phyloP scores from a whole-genome alignment of 495 filamentous ascomycete species.

The Lepraria neglecta region DNA sequence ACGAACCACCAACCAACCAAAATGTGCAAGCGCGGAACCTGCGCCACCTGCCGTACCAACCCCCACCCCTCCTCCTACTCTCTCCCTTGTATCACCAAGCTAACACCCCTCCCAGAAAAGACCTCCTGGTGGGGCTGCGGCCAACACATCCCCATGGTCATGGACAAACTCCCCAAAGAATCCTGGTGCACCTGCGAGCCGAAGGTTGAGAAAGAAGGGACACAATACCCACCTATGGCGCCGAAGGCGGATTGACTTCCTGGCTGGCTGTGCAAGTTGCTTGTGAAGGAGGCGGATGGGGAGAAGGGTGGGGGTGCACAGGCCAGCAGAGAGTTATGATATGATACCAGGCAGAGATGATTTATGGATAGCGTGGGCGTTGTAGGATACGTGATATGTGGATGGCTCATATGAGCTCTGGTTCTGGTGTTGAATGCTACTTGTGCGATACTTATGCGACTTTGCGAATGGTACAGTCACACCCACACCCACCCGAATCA shows the following conservation, averaged over 20 bases:
- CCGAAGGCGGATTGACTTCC: slow-evolving; percentile 36
- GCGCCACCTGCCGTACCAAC: slow-evolving; percentile 44
- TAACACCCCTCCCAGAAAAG: slow-evolving; percentile 44
- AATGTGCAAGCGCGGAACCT: slow-evolving; percentile 48
- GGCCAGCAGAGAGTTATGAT: slow-evolving; percentile 7
- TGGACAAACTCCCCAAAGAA: slow-evolving; percentile 53
- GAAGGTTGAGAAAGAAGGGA: slow-evolving; percentile 53
- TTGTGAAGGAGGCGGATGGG: slow-evolving; percentile 9
- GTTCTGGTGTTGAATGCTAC: too few species aligned
- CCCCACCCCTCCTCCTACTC: background rate
- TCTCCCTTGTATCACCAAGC: background rate
- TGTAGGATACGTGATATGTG: too few species aligned
- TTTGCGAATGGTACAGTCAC: too few species aligned
- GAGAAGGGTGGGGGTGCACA: slow-evolving; percentile 4
- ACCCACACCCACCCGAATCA: too few species aligned
- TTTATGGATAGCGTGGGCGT: too few species aligned
- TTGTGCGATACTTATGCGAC: too few species aligned
- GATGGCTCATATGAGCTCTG: too few species aligned
- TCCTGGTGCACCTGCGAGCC: slow-evolving; percentile 61
- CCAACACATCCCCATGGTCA: slow-evolving; percentile 56
- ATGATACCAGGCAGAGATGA: background rate
- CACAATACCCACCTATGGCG: slow-evolving; percentile 58
- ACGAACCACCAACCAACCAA: slow-evolving; percentile 10
- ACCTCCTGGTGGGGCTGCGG: slow-evolving; percentile 69
- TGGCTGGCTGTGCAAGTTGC: slow-evolving; percentile 18